Percentiles rank a stretch among this genome's conserved stretches.
These are phyloP conservation scores for Clonostachys byssicola DNA, from an alignment of 2,329 filamentous ascomycete genomes.

Conservation along the genomic window DNA sequence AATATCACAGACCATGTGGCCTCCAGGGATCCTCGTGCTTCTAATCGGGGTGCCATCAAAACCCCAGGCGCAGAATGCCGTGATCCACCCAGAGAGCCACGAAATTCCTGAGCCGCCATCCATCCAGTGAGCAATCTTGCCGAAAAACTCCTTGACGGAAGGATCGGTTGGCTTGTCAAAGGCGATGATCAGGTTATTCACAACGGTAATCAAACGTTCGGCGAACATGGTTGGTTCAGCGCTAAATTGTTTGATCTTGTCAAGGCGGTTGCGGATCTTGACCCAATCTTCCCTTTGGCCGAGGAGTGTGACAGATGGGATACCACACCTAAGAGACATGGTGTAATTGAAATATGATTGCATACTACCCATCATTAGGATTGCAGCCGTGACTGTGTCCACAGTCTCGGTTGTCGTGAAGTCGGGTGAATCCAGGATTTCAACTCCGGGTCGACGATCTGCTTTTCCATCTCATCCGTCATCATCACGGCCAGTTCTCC, in stretches of 20 bases:
- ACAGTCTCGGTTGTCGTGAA: conserved; percentile 44
- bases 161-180: conserved; percentile 20
- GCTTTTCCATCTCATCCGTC: conserved; percentile 27
- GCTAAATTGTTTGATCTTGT: conserved; percentile 29
- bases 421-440: conserved; percentile 39
- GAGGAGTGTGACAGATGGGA: conserved; percentile 46
- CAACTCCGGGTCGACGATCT: conserved; percentile 32
- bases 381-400: conserved; percentile 33
- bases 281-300: conserved; percentile 41
- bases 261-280: conserved; percentile 18
- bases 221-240: conserved; percentile 23
- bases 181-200: conserved; percentile 26
- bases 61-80: neutral
- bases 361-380: conserved; percentile 46
- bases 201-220: conserved; percentile 26
- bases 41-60: neutral
- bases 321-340: conserved; percentile 27
- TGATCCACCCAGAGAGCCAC: neutral
- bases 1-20: neutral
- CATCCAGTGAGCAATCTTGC: conserved; percentile 5
- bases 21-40: neutral
- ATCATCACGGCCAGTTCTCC: conserved; percentile 25
- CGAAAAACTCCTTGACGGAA: conserved; percentile 29
- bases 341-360: conserved; percentile 41
- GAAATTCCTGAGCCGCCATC: neutral